Evolutionary conservation across 306 rosid species (phyloP).

Genomic region (Inga oerstediana): DNA sequence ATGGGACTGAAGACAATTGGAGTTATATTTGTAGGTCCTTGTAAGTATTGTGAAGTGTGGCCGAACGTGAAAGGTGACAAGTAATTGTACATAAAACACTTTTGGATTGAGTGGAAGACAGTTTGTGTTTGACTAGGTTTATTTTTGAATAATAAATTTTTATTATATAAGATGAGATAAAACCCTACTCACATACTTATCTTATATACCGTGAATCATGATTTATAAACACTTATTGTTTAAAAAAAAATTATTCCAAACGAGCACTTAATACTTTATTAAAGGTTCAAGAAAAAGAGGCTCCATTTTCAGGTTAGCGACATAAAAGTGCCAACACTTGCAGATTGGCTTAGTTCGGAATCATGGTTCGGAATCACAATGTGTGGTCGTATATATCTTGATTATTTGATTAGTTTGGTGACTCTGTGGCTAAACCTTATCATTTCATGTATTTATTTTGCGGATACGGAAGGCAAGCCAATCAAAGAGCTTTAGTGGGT

Average conservation of each 20-base stretch:
- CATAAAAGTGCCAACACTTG: not conserved
- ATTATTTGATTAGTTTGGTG: not conserved
- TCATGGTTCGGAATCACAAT: not conserved
- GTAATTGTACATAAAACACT: not conserved
- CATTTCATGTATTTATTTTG: not conserved
- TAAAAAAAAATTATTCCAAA: too few species aligned
- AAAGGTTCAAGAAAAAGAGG: not conserved
- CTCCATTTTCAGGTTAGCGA: not conserved
- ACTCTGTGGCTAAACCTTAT: not conserved
- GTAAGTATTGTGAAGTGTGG: not conserved
- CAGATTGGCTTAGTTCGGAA: not conserved
- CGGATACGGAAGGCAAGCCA: conserved; percentile 2
- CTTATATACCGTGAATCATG: too few species aligned
- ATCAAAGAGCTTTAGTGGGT: not conserved
- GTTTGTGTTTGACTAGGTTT: too few species aligned
- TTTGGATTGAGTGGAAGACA: not conserved
- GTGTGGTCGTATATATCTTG: not conserved
- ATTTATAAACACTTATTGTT: too few species aligned
- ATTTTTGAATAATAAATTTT: too few species aligned
- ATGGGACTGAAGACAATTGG: not conserved
- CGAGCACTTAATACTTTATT: not conserved
- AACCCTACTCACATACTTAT: too few species aligned
- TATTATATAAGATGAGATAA: too few species aligned
- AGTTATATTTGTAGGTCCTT: not conserved
- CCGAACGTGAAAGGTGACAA: not conserved